A percentile compares a stretch with the other conserved stretches of the same genome.
These are phyloP conservation scores for Phyllosticta ampelicida DNA, from an alignment of 2,329 filamentous ascomycete species.

Conservation along the genomic window DNA sequence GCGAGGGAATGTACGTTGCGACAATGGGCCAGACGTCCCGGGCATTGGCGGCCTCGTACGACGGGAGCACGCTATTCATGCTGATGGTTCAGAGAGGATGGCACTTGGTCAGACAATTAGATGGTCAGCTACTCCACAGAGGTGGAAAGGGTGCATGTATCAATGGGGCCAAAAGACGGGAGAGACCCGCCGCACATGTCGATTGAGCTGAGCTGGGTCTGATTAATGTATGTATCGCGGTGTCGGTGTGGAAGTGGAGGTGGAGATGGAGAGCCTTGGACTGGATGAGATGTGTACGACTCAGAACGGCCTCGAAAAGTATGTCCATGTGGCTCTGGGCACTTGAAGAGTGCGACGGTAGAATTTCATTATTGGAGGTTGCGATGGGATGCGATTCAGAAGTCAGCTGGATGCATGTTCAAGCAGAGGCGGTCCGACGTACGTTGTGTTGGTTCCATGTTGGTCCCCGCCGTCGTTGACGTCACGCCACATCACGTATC, in stretches of 20 bases:
- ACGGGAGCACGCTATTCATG: constrained; percentile 49
- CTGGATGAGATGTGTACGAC: not conserved
- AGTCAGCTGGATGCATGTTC: not conserved
- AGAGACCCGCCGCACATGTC: too few species aligned
- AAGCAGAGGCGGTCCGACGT: not conserved
- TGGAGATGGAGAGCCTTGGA: not conserved
- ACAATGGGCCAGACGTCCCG: constrained; percentile 46
- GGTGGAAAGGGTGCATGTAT: too few species aligned
- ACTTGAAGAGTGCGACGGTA: not conserved
- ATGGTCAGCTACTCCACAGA: too few species aligned
- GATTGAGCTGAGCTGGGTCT: not conserved
- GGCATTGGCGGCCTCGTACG: constrained; percentile 47
- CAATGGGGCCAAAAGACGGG: too few species aligned
- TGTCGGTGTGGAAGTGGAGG: too few species aligned
- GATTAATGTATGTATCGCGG: not conserved
- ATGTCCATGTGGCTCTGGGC: not conserved
- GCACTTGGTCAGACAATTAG: too few species aligned
- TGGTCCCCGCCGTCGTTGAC: not conserved
- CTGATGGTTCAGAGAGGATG: not conserved
- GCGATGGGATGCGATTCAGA: not conserved
- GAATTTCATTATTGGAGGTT: not conserved
- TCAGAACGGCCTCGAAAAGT: not conserved
- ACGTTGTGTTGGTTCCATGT: too few species aligned
- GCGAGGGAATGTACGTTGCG: constrained; percentile 45
- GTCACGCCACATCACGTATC: too few species aligned